A percentile compares a stretch with the other conserved stretches of the same genome.
Conservation (phyloP, 2,329 filamentous ascomycete species). For the Nothopassalora personata region DNA sequence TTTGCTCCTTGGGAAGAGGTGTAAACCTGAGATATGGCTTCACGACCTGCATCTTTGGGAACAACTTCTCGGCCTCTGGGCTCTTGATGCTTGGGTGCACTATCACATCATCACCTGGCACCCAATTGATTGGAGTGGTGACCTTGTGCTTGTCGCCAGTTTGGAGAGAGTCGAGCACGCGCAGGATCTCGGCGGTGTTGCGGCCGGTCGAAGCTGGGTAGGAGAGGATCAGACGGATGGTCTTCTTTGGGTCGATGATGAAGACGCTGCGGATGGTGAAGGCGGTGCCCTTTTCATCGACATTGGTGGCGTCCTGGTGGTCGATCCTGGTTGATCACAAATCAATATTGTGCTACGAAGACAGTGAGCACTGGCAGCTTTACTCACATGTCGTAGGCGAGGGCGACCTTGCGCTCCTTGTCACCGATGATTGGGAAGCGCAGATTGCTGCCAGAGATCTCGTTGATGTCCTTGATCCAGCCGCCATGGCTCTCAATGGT, state of each 20-base stretch:
- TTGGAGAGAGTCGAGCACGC: constrained; percentile 49
- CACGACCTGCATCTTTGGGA: constrained; percentile 56
- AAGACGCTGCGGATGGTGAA: constrained; percentile 63
- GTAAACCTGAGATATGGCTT: constrained; percentile 60
- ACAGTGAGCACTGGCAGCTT: background rate
- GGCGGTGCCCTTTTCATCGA: constrained; percentile 52
- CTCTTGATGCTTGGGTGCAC: constrained; percentile 56
- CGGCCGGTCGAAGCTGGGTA: constrained; percentile 59
- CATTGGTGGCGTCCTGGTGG: constrained; percentile 54
- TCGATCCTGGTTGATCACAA: constrained; percentile 38
- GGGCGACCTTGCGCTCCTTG: constrained; percentile 49
- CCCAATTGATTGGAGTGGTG: constrained; percentile 59
- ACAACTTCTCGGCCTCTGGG: constrained; percentile 54
- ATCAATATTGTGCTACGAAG: constrained; percentile 7
- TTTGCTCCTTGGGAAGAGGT: constrained; percentile 55
- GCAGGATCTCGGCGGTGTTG: constrained; percentile 50
- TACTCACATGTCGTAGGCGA: constrained; percentile 48
- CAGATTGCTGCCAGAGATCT: constrained; percentile 45
- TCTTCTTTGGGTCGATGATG: constrained; percentile 61
- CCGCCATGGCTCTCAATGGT: constrained; percentile 47
- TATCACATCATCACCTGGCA: constrained; percentile 56
- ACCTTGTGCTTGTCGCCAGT: constrained; percentile 56
- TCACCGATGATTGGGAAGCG: constrained; percentile 51
- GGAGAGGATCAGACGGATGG: constrained; percentile 54
- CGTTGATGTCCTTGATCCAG: constrained; percentile 50